phyloP scores from a whole-genome alignment of 2,329 filamentous ascomycete genomes.

The Beauveria australis region DNA sequence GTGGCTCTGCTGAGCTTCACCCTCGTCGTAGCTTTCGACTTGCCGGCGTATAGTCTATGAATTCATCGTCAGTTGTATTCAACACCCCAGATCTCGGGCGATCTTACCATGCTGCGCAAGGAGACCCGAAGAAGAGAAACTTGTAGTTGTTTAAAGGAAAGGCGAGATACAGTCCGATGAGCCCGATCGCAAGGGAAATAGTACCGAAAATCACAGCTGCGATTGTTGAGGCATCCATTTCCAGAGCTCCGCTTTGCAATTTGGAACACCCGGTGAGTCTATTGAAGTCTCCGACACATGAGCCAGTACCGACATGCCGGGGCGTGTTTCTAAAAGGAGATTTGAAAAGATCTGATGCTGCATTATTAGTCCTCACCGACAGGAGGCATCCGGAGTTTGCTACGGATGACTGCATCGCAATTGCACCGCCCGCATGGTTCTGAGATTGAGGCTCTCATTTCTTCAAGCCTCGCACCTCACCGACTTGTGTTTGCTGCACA shows the following conservation, averaged over 20 bases:
- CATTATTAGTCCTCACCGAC: neutral
- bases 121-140: neutral
- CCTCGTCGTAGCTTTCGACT: neutral
- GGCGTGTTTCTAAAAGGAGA: neutral
- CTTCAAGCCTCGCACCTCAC: neutral
- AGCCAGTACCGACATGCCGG: neutral
- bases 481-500: neutral
- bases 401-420: neutral
- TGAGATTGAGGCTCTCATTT: neutral
- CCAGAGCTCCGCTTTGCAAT: too few relatives aligned
- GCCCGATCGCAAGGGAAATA: too few relatives aligned
- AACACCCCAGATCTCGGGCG: neutral
- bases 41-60: neutral
- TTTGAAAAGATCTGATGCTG: neutral
- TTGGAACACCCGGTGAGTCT: too few relatives aligned
- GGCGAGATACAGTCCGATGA: too few relatives aligned
- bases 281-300: too few relatives aligned
- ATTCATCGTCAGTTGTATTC: neutral
- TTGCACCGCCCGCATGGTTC: neutral
- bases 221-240: too few relatives aligned
- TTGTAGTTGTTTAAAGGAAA: neutral
- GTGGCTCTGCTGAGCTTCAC: neutral
- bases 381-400: neutral
- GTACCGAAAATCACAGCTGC: too few relatives aligned
- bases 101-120: neutral